Evolutionary conservation across 108 stramenopile genomes (phyloP).

Genomic region (Fragilaria crotonensis): DNA sequence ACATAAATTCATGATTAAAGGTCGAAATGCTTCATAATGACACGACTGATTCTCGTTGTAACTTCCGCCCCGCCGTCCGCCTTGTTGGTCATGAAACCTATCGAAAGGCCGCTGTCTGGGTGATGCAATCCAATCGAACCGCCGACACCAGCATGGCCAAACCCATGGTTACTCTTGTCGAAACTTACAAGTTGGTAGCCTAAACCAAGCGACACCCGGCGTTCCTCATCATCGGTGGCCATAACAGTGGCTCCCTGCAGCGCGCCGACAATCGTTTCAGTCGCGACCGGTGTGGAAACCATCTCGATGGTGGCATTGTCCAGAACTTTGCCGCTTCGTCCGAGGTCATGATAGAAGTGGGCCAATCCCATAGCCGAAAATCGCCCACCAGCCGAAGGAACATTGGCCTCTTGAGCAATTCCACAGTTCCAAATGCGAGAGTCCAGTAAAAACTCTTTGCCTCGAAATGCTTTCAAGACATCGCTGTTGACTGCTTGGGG

Average conservation of each 20-base stretch:
- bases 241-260: background rate
- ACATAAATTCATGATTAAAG: slow-evolving; percentile 1
- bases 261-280: background rate
- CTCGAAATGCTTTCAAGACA: background rate
- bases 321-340: background rate
- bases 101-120: background rate
- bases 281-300: background rate
- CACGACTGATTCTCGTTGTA: slow-evolving; percentile 4
- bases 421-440: slow-evolving; percentile 5
- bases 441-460: slow-evolving; percentile 2
- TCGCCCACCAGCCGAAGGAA: slow-evolving; percentile 4
- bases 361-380: slow-evolving; percentile 6
- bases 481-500: background rate
- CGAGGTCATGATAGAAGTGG: slow-evolving; percentile 5
- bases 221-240: background rate
- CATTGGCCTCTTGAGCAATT: background rate
- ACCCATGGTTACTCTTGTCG: background rate
- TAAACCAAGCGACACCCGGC: background rate
- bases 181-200: slow-evolving; percentile 2
- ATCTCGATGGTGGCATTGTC: background rate
- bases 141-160: slow-evolving; percentile 10
- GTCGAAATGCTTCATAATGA: slow-evolving; percentile 14
- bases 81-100: slow-evolving; percentile 22
- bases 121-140: slow-evolving; percentile 11
- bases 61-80: slow-evolving; percentile 7